Base-by-base conservation (phyloP, 179 eudicot species). In the Beta macrorhiza region DNA sequence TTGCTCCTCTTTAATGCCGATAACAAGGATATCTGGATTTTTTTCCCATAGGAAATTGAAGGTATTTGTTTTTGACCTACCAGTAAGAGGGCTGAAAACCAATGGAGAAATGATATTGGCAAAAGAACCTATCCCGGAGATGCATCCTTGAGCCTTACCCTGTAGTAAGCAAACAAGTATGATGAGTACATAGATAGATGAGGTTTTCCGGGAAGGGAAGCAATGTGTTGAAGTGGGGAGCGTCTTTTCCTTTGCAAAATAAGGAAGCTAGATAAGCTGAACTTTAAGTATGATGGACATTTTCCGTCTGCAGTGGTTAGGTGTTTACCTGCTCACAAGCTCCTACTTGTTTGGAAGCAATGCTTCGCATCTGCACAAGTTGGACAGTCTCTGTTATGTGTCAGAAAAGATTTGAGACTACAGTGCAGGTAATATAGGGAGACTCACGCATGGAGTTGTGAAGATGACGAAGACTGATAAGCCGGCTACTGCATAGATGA, bases 111-210 rank as follows among this genome's bases (percentile, higher is more conserved):
- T 86, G 80, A 93, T 88, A 79, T 82, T 89, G 67, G 92, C 92
- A 22, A 91, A 84, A 25, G 97, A 92, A 77, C 86, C 81, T 84
- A 93, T 91, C 81, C 90, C 93, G 55, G 97, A 91, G 65, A 92
- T 87, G 85, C 97, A 91, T 61, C 98, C 98, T 87, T 93, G 98
- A 69, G 86, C 92, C 86, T 88, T 93, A 13, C 98, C 98, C 96
- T 93, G 77, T 19, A 42, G 5, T 13, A 37, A 72, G 61, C 42
- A 56, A 17, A 14, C 16, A 17, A 72, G n/a, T 10, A 22, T 72
- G 25, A 55, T 12, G 17, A 62, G 29, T 5, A 7, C 37, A 32
- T 5, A 9, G 2, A 37, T 16, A 55, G 16, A 5, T 1, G 64
- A 78, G 17, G 15, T 32, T 67, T 22, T 52, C 55, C 55, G 67